A percentile compares a stretch with the other conserved stretches of the same genome.
Evolutionary conservation across 2,329 filamentous ascomycete species (phyloP).

Genomic region (Sarocladium kiliense): DNA sequence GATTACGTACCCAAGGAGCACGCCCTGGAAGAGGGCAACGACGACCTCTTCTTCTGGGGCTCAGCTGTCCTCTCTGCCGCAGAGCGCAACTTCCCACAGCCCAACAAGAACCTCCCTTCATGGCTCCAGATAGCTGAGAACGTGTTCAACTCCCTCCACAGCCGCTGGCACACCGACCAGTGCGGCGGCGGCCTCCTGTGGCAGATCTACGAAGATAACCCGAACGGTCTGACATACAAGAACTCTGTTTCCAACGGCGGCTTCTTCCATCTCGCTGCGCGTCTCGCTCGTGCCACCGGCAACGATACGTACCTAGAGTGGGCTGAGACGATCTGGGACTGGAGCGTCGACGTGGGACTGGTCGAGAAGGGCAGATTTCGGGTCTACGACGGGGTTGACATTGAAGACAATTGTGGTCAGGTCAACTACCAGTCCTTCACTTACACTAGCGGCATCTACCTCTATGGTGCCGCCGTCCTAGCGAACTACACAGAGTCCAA

Average conservation of each 20-base stretch:
- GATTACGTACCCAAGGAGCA: conserved; percentile 57
- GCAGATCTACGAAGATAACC: conserved; percentile 75
- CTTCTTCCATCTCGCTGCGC: conserved; percentile 48
- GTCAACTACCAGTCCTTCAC: conserved; percentile 50
- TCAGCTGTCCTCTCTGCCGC: conserved; percentile 63
- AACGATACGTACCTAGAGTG: conserved; percentile 52
- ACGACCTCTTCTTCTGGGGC: conserved; percentile 72
- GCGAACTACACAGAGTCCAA: conserved; percentile 50
- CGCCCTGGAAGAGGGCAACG: conserved; percentile 61
- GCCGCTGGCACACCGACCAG: conserved; percentile 61
- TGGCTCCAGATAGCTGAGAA: conserved; percentile 66
- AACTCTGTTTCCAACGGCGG: conserved; percentile 55
- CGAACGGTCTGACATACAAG: conserved; percentile 74
- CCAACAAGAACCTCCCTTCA: conserved; percentile 48
- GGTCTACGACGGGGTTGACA: conserved; percentile 53
- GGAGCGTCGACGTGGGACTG: conserved; percentile 43
- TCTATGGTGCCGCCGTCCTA: conserved; percentile 55
- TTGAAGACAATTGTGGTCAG: conserved; percentile 44
- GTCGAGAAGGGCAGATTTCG: conserved; percentile 50
- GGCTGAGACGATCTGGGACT: conserved; percentile 52
- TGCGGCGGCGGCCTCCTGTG: conserved; percentile 73
- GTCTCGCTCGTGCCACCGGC: conserved; percentile 56
- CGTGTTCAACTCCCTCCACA: conserved; percentile 65
- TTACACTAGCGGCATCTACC: conserved; percentile 57
- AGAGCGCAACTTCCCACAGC: conserved; percentile 62